Evolutionary conservation across 345 rosid genomes (phyloP), one percentile per base, ranked within the genome.

Genomic region (Dipteronia sinensis): DNA sequence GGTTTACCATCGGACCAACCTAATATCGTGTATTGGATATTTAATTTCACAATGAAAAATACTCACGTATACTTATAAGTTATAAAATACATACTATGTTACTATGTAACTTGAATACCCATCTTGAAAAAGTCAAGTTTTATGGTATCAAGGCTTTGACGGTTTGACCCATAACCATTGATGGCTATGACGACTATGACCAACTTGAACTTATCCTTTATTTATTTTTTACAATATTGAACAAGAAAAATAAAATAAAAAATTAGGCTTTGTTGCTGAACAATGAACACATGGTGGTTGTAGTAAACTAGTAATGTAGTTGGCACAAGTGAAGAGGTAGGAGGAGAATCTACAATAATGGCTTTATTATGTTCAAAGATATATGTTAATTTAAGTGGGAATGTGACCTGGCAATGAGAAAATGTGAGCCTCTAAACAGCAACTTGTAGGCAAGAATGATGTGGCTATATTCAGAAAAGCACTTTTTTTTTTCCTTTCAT

Each of bases 291-390:
- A 34, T 34, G 6, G 38, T 4, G 38, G 38, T 34, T 34, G 38
- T 4, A 34, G 38, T n/a, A n/a, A n/a, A n/a, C n/a, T n/a, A n/a
- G n/a, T 17, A 6, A 19, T 49, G 53, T 47, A 13, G 22, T 65
- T 65, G 71, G 40, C 19, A 19, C 9, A 20, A 67, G 65, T 66
- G 49, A 53, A 75, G 71, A 22, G 7, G 8, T 29, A 51, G 46
- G 1, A 34, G 38, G 23, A 31, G 58, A 31, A 40, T 31, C 74
- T 11, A 1, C 38, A 73, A 77, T 47, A 20, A 63, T 63, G 78
- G 82, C 34, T 76, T 59, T 70, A 77, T 76, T 76, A 76, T 76
- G 79, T 63, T 81, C 70, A 74, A 76, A 62, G 79, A 69, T 71
- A 81, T 6, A 3, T 10, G 73, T 42, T 62, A 11, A 11, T 10